phyloP scores from a whole-genome alignment of 2,329 filamentous ascomycete genomes.

The Chaetomiaceae sp. region DNA sequence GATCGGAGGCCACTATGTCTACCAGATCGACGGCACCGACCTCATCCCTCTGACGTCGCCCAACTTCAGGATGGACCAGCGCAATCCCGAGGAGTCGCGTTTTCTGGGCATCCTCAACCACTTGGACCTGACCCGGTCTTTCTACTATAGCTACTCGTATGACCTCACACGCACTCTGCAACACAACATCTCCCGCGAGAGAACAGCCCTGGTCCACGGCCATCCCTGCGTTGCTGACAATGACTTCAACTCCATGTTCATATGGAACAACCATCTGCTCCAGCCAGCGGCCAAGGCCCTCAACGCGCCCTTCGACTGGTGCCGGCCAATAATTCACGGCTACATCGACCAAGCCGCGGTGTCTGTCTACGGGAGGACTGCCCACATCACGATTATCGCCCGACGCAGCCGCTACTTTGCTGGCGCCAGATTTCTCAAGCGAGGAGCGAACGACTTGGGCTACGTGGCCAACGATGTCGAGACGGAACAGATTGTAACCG shows the following conservation, averaged over 20 bases:
- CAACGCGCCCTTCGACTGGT: slow-evolving; percentile 89
- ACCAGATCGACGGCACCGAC: slow-evolving; percentile 92
- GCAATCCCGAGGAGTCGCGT: slow-evolving; percentile 80
- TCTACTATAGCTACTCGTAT: slow-evolving; percentile 99
- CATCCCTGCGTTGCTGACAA: slow-evolving; percentile 53
- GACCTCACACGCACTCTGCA: slow-evolving; percentile 90
- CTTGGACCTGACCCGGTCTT: slow-evolving; percentile 82
- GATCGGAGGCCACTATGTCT: slow-evolving; percentile 92
- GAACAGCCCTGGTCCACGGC: slow-evolving; percentile 64
- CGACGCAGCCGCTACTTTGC: slow-evolving; percentile 89
- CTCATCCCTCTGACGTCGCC: slow-evolving; percentile 79
- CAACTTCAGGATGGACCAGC: slow-evolving; percentile 69
- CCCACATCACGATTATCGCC: slow-evolving; percentile 92
- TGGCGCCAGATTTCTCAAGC: slow-evolving; percentile 88
- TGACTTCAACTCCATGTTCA: slow-evolving; percentile 90
- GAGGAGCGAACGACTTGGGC: slow-evolving; percentile 88
- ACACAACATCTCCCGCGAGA: slow-evolving; percentile 81
- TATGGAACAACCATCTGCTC: slow-evolving; percentile 92
- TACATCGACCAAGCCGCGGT: slow-evolving; percentile 89
- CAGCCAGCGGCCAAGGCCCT: slow-evolving; percentile 66
- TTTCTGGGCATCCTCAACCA: slow-evolving; percentile 88
- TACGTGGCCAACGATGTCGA: slow-evolving; percentile 99
- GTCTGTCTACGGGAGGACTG: slow-evolving; percentile 79
- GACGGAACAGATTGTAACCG: slow-evolving; percentile 96
- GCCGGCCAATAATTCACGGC: slow-evolving; percentile 88